Evolutionary conservation across 345 rosid genomes (phyloP).

Genomic region (Eucalyptus pauciflora): DNA sequence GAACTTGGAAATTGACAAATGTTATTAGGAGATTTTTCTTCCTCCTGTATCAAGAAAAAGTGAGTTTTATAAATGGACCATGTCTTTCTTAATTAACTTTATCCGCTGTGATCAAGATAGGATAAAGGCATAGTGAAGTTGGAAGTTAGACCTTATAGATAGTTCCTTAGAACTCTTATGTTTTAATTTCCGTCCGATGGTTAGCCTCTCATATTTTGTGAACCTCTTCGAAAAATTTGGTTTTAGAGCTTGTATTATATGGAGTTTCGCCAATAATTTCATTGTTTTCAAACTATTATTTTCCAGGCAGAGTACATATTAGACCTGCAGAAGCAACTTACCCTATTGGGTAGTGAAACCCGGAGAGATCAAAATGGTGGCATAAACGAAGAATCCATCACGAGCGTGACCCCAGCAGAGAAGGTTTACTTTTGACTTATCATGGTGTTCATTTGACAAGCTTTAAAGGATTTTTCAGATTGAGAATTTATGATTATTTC

Average conservation of each 20-base stretch:
- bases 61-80: not conserved
- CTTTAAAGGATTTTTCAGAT: not conserved
- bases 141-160: not conserved
- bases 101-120: not conserved
- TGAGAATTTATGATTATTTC: not conserved
- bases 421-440: slow-evolving; percentile 32
- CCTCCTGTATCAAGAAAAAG: not conserved
- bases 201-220: not conserved
- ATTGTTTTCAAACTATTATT: not conserved
- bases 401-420: slow-evolving; percentile 55
- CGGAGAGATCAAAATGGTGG: slow-evolving; percentile 55
- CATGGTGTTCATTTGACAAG: not conserved
- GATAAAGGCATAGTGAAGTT: not conserved
- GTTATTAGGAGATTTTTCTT: not conserved
- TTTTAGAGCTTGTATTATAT: not conserved
- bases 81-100: not conserved
- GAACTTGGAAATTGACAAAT: not conserved
- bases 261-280: not conserved
- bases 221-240: not conserved
- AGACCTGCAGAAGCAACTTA: slow-evolving; percentile 87
- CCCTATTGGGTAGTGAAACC: slow-evolving; percentile 65
- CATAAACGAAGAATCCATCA: slow-evolving; percentile 43
- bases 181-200: not conserved
- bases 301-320: slow-evolving; percentile 75
- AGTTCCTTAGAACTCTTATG: not conserved